A percentile compares a stretch with the other conserved stretches of the same genome.
These are phyloP conservation scores for Ophiosphaerella korrae DNA, from an alignment of 2,329 filamentous ascomycete species.

Conservation along the genomic window DNA sequence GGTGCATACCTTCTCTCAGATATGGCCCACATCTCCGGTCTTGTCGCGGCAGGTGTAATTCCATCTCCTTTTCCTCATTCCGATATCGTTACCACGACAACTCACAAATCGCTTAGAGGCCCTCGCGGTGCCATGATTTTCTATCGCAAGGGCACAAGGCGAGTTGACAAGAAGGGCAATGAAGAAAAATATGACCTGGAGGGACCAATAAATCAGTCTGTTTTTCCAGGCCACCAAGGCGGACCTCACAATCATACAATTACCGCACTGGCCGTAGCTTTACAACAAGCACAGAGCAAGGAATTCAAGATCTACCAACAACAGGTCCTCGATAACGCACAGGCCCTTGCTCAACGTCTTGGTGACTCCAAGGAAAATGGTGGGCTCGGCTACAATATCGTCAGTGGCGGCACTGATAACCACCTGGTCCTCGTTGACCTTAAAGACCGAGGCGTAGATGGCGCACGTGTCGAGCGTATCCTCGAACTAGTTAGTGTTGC, in stretches of 20 bases:
- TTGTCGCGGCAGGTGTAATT: constrained; percentile 91
- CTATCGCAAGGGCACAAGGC: constrained; percentile 95
- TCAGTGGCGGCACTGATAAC: constrained; percentile 94
- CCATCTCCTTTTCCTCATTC: constrained; percentile 90
- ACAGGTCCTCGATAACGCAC: constrained; percentile 90
- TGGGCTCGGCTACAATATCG: constrained; percentile 86
- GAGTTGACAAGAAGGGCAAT: constrained; percentile 85
- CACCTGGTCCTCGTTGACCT: constrained; percentile 97
- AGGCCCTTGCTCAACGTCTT: constrained; percentile 76
- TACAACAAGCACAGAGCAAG: constrained; percentile 87
- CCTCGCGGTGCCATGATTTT: constrained; percentile 99
- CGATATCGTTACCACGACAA: constrained; percentile 97
- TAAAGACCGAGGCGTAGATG: constrained; percentile 83
- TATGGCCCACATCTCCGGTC: constrained; percentile 98
- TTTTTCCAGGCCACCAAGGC: constrained; percentile 98
- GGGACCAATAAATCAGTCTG: constrained; percentile 95
- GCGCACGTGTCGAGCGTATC: constrained; percentile 92
- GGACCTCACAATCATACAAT: constrained; percentile 99
- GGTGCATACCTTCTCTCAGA: constrained; percentile 95
- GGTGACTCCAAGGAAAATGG: constrained; percentile 72
- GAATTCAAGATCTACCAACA: constrained; percentile 96
- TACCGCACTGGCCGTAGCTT: constrained; percentile 89
- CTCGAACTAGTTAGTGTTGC: constrained; percentile 98
- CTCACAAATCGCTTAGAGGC: constrained; percentile 97
- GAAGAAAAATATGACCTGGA: constrained; percentile 95